Percentiles rank a stretch among this genome's conserved stretches.
phyloP scores from a whole-genome alignment of 1,284 basidiomycete species.

The Cutaneotrichosporon arboriforme region DNA sequence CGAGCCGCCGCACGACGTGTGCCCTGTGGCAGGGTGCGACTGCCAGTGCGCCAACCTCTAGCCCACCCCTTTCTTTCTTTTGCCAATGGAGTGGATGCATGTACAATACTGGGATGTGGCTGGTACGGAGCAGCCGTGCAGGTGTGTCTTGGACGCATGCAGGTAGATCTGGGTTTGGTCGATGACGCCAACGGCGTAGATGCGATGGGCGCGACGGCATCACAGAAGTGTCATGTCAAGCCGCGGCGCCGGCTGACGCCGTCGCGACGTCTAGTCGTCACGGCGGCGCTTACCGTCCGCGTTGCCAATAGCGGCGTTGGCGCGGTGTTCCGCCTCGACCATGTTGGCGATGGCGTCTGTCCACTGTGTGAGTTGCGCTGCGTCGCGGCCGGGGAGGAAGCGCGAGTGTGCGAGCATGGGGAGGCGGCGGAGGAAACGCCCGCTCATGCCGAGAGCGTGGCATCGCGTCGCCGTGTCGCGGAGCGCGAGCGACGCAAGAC shows the following conservation, averaged over 20 bases:
- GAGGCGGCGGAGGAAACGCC: conserved; percentile 61
- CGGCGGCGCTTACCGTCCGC: conserved; percentile 6
- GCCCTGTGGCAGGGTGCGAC: conserved; percentile 43
- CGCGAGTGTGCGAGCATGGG: conserved; percentile 86
- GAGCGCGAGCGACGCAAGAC: conserved; percentile 9
- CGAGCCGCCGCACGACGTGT: conserved; percentile 35
- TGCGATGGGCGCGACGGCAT: too few relatives aligned
- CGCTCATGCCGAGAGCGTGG: conserved; percentile 1
- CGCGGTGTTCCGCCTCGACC: conserved; percentile 48
- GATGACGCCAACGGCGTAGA: too few relatives aligned
- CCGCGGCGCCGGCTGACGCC: too few relatives aligned
- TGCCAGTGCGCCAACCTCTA: conserved; percentile 40
- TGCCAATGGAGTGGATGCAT: background rate
- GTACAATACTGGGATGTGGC: background rate
- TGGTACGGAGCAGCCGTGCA: background rate
- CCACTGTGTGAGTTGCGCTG: conserved; percentile 32
- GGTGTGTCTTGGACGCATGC: background rate
- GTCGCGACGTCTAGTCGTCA: background rate
- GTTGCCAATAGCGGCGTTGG: background rate
- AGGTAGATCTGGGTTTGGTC: too few relatives aligned
- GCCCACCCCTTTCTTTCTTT: background rate
- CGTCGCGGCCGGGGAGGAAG: conserved; percentile 49
- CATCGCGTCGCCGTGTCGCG: conserved; percentile 1
- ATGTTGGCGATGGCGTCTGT: conserved; percentile 65
- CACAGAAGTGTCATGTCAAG: too few relatives aligned